phyloP scores from a whole-genome alignment of 2,329 filamentous ascomycete species.

The Colletotrichum magnum region DNA sequence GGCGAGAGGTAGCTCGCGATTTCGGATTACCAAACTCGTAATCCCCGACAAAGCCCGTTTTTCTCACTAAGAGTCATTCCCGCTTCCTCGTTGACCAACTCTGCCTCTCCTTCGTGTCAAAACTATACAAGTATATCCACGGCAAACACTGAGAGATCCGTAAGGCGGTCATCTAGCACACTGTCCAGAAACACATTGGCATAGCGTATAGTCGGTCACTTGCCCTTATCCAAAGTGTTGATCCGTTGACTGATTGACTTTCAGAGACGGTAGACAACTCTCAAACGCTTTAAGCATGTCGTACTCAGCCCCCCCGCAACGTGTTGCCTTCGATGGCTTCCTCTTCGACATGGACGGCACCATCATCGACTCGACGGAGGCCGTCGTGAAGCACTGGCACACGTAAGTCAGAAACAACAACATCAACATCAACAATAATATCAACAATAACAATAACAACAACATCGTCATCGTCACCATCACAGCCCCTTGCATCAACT shows the following conservation, averaged over 20 bases:
- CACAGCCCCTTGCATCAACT: no score
- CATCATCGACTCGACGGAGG: constrained; percentile 84
- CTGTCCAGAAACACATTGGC: no score
- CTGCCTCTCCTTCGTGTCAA: constrained; percentile 8
- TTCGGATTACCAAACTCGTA: constrained; percentile 31
- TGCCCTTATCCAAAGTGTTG: no score
- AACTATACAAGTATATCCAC: not conserved
- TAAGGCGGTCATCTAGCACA: no score
- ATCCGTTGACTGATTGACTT: not conserved
- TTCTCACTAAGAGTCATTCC: constrained; percentile 12
- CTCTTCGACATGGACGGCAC: constrained; percentile 87
- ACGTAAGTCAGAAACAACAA: constrained; percentile 60
- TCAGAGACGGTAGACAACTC: constrained; percentile 6
- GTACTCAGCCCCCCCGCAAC: constrained; percentile 38
- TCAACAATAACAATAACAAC: no score
- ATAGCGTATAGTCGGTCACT: no score
- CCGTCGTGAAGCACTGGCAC: constrained; percentile 84
- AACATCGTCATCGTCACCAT: no score
- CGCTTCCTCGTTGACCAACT: not conserved
- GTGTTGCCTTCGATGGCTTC: constrained; percentile 63
- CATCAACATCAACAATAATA: not conserved
- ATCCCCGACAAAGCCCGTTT: constrained; percentile 15
- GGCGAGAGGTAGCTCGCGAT: not conserved
- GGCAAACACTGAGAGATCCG: not conserved
- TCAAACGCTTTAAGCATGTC: constrained; percentile 22